Percentiles rank a stretch among this genome's conserved stretches.
Conservation (phyloP, 805 yeast species). For the Pichia paraexigua region DNA sequence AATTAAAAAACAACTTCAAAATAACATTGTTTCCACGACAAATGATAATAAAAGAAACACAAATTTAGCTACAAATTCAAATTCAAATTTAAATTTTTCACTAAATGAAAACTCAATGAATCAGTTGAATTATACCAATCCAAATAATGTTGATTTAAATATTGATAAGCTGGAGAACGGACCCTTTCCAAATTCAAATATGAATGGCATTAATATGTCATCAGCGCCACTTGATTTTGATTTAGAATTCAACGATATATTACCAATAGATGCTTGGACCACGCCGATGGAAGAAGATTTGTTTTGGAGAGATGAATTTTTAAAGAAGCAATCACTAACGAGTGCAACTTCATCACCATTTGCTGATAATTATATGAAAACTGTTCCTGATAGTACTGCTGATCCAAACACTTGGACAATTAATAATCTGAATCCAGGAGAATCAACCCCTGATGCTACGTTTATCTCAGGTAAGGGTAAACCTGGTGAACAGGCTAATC, state of each 20-base stretch:
- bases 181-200: neutral
- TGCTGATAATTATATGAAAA: neutral
- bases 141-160: neutral
- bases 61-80: neutral
- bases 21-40: neutral
- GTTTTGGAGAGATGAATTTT: conserved; percentile 6
- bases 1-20: neutral
- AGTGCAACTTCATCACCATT: neutral
- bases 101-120: neutral
- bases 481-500: neutral
- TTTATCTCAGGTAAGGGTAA: neutral
- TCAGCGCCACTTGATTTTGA: neutral
- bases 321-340: neutral
- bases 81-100: neutral
- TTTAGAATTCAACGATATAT: neutral
- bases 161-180: neutral
- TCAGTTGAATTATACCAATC: neutral
- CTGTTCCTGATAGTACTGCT: neutral
- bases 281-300: conserved; percentile 3
- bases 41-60: neutral
- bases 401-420: neutral
- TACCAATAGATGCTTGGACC: neutral
- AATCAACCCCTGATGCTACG: neutral
- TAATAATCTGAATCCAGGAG: neutral
- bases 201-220: neutral